phyloP scores from a whole-genome alignment of 2,329 filamentous ascomycete species.

The Ceratocystiopsis brevicomis region DNA sequence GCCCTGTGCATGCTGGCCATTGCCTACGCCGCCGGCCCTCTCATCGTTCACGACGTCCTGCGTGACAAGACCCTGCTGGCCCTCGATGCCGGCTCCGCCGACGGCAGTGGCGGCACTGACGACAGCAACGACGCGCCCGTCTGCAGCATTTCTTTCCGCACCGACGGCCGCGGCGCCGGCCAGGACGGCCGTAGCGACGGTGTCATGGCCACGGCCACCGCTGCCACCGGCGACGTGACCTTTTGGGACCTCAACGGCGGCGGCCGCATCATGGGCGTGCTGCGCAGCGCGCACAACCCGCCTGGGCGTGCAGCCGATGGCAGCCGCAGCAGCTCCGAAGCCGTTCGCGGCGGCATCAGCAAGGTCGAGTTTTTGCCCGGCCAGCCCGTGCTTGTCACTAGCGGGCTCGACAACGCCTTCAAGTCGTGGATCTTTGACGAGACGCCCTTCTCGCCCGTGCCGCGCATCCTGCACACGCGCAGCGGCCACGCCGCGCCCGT shows the following conservation, averaged over 20 bases:
- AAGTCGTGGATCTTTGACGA: conserved; percentile 96
- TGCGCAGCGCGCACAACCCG: conserved; percentile 75
- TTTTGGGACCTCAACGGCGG: conserved; percentile 92
- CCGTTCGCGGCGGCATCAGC: conserved; percentile 60
- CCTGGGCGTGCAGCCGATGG: conserved; percentile 26
- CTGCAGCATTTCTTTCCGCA: conserved; percentile 75
- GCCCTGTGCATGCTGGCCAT: conserved; percentile 74
- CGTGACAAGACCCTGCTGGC: conserved; percentile 55
- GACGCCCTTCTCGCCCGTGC: conserved; percentile 70
- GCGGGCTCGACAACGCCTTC: conserved; percentile 79
- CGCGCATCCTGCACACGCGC: conserved; percentile 66
- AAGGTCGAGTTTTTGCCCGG: conserved; percentile 77
- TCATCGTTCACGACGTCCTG: conserved; percentile 67
- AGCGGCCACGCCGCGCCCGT: conserved; percentile 81
- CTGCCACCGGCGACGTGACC: conserved; percentile 66
- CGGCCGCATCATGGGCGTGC: conserved; percentile 66
- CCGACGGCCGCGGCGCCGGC: conserved; percentile 72
- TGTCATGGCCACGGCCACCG: conserved; percentile 82
- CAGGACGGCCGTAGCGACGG: conserved; percentile 70
- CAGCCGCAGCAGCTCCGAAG: conserved; percentile 15
- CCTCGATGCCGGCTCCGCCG: conserved; percentile 41
- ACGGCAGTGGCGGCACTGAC: conserved; percentile 4
- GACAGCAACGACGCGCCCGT: conserved; percentile 38
- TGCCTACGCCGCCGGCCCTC: conserved; percentile 60
- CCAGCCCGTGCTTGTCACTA: conserved; percentile 77